Evolutionary conservation across 257 asterid species (phyloP), one percentile per base, ranked within the genome.

Genomic region (Solanum chiquidenum): DNA sequence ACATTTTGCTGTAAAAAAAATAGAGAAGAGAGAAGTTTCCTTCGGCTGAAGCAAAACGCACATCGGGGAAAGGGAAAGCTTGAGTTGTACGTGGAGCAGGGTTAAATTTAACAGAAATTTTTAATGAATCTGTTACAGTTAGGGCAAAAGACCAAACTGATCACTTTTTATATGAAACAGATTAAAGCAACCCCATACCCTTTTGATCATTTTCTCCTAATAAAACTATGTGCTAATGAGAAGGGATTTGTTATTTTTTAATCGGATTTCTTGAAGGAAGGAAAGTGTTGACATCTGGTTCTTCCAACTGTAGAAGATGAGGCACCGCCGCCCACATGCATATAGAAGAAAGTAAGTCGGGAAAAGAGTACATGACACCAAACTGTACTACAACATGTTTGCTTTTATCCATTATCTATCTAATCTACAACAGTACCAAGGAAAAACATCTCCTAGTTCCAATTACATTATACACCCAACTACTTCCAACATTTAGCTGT

Each of bases 241-340:
- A 84, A n/a, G 38, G 34, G 33, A 62, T 11, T 34, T 23, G n/a
- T 20, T 8, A 37, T 29, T 5, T 93, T 91, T 87, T 92, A 92
- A 86, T 90, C 86, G 73, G 93, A 91, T 83, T 90, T 89, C 88
- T 88, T 95, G 92, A 91, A 92, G 89, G 92, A 90, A 77, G 88
- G 92, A 90, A 77, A 87, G 90, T 90, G 91, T 90, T 83, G 87
- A 92, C 91, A 37, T 82, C 46, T 93, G 2, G 95, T 95, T 89
- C 98, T 97, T 89, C 98, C 99, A 69, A 93, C 98, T 38, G 93
- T 87, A 90, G 95, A 86, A 87, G 98, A 95, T 95, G 79, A 90
- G 92, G 71, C 80, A 16, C 21, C 9, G 34, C 35, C 35, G 34
- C 1, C 9, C 73, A 25, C 34, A 25, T 66, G 37, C 40, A 69